Conservation (phyloP, 352 stramenopile species). For the Phytophthora citrophthora region DNA sequence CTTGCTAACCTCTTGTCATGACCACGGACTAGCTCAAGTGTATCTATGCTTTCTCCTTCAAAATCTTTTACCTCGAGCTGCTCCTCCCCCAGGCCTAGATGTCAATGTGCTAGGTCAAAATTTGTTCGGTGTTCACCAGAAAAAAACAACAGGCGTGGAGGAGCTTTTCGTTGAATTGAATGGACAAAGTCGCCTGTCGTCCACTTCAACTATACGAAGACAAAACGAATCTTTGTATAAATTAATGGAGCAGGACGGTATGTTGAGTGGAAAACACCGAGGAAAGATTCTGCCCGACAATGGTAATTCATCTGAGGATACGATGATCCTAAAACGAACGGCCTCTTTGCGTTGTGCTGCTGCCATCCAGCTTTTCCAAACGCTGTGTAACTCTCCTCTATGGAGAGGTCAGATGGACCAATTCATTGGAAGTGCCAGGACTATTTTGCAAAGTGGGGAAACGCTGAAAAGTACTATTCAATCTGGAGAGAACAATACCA, state of each 20-base stretch:
- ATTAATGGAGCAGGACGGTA: slow-evolving; percentile 17
- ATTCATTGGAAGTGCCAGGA: slow-evolving; percentile 8
- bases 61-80: slow-evolving; percentile 25
- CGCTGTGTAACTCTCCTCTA: slow-evolving; percentile 11
- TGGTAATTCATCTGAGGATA: background rate
- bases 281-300: background rate
- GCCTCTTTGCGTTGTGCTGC: slow-evolving; percentile 32
- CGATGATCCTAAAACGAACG: background rate
- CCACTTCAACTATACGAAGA: slow-evolving; percentile 15
- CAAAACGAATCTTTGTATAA: slow-evolving; percentile 35
- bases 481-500: background rate
- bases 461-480: slow-evolving; percentile 8
- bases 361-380: slow-evolving; percentile 39
- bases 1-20: slow-evolving; percentile 17
- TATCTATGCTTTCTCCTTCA: slow-evolving; percentile 42
- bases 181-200: background rate
- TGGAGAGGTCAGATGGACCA: slow-evolving; percentile 28
- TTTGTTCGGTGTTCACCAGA: slow-evolving; percentile 9
- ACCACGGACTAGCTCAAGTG: slow-evolving; percentile 27
- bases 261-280: slow-evolving; percentile 8
- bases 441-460: slow-evolving; percentile 1
- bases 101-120: slow-evolving; percentile 9
- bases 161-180: slow-evolving; percentile 22
- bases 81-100: slow-evolving; percentile 8
- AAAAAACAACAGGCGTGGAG: background rate